These are phyloP conservation scores for Leccinum fallax DNA, from an alignment of 1,284 basidiomycete species.

Conservation along the genomic window DNA sequence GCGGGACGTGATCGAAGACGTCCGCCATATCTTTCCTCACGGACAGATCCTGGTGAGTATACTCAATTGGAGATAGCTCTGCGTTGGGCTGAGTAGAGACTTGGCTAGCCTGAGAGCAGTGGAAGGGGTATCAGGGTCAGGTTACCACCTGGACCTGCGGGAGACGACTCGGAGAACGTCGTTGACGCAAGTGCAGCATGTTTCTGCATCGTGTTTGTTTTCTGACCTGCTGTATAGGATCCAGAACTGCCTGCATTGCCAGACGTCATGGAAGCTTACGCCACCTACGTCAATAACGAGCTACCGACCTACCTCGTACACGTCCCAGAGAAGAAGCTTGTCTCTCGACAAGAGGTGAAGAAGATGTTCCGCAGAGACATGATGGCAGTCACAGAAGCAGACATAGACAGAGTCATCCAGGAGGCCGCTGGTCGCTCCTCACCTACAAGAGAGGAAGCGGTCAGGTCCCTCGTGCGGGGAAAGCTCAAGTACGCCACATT, in stretches of 20 bases:
- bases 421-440: constrained; percentile 47
- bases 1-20: constrained; percentile 33
- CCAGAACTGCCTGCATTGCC: constrained; percentile 18
- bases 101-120: constrained; percentile 27
- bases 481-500: constrained; percentile 56
- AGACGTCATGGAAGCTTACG: constrained; percentile 29
- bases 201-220: background rate
- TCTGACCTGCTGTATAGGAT: constrained; percentile 20
- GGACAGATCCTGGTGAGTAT: constrained; percentile 32
- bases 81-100: background rate
- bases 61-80: background rate
- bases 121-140: constrained; percentile 30
- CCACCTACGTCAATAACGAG: constrained; percentile 33
- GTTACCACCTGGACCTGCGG: constrained; percentile 25
- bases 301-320: constrained; percentile 34
- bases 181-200: constrained; percentile 17
- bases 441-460: constrained; percentile 36
- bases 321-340: constrained; percentile 28
- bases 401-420: constrained; percentile 21
- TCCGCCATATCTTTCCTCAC: constrained; percentile 32
- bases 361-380: constrained; percentile 31
- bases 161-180: constrained; percentile 1
- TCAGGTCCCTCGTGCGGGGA: constrained; percentile 44
- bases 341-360: constrained; percentile 36
- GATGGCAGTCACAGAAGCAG: constrained; percentile 28